phyloP scores from a whole-genome alignment of 345 rosid species.

The Brassica nigra region DNA sequence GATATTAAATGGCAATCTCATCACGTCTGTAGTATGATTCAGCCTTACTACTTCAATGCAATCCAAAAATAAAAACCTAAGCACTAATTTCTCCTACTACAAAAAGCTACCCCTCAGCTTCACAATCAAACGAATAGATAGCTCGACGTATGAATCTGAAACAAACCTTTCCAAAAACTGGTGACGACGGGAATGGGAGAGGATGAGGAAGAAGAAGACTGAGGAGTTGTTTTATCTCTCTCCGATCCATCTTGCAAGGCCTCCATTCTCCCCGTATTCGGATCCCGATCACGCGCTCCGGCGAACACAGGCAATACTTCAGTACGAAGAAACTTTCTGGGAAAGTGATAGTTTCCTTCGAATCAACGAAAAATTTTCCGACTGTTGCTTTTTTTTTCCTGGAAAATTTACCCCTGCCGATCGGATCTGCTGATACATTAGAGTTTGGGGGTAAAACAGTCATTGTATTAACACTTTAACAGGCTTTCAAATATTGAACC shows the following conservation, averaged over 20 bases:
- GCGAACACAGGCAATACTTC: conserved; percentile 24
- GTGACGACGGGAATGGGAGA: conserved; percentile 78
- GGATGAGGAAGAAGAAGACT: conserved; percentile 57
- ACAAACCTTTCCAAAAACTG: conserved; percentile 91
- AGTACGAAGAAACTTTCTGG: conserved; percentile 22
- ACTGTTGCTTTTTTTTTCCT: background rate
- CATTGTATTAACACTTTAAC: conserved; percentile 38
- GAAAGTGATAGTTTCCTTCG: conserved; percentile 17
- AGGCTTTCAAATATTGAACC: conserved; percentile 13
- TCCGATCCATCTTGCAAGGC: conserved; percentile 70
- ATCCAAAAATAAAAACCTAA: conserved; percentile 14
- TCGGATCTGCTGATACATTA: conserved; percentile 33
- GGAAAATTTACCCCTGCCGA: conserved; percentile 2
- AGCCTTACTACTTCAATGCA: conserved; percentile 16
- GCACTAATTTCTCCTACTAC: conserved; percentile 10
- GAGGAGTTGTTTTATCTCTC: conserved; percentile 59
- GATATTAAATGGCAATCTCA: conserved; percentile 11
- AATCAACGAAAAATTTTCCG: conserved; percentile 14
- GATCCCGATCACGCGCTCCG: conserved; percentile 37
- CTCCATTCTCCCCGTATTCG: conserved; percentile 56
- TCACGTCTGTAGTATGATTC: conserved; percentile 13
- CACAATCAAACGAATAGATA: conserved; percentile 16
- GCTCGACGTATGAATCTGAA: conserved; percentile 5
- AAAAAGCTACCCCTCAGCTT: conserved; percentile 10
- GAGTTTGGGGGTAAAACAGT: conserved; percentile 30